Conservation (phyloP, 352 stramenopile genomes). For the Pythium aphanidermatum region DNA sequence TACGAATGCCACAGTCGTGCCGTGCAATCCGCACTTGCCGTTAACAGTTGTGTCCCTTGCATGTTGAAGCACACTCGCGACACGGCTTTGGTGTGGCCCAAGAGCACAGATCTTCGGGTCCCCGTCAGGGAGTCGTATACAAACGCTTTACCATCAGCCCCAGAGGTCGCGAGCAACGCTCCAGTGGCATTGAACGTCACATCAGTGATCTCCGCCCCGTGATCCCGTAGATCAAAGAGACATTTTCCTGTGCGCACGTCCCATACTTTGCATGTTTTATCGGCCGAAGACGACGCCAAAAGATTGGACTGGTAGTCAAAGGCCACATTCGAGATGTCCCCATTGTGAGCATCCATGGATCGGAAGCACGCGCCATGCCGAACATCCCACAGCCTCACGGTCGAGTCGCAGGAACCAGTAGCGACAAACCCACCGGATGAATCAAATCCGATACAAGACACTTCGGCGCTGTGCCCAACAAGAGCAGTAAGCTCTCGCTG, state of each 20-base stretch:
- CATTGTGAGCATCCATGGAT: slow-evolving; percentile 46
- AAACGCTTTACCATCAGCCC: slow-evolving; percentile 42
- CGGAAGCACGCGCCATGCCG: slow-evolving; percentile 68
- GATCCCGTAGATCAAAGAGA: slow-evolving; percentile 53
- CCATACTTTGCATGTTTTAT: slow-evolving; percentile 64
- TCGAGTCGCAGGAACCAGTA: slow-evolving; percentile 61
- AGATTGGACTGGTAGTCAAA: slow-evolving; percentile 61
- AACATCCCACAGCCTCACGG: slow-evolving; percentile 65
- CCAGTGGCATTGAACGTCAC: slow-evolving; percentile 63
- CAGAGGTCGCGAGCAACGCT: slow-evolving; percentile 48
- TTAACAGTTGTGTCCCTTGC: slow-evolving; percentile 57
- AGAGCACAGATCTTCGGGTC: slow-evolving; percentile 33
- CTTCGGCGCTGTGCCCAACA: slow-evolving; percentile 50
- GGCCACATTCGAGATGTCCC: slow-evolving; percentile 49
- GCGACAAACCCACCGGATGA: slow-evolving; percentile 33
- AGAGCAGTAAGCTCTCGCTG: slow-evolving; percentile 37
- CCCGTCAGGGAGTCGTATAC: slow-evolving; percentile 74
- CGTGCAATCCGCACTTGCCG: slow-evolving; percentile 45
- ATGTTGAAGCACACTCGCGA: slow-evolving; percentile 56
- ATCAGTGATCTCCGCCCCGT: slow-evolving; percentile 42
- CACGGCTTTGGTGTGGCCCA: slow-evolving; percentile 41
- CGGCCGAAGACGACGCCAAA: slow-evolving; percentile 46
- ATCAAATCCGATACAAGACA: slow-evolving; percentile 66
- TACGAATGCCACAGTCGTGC: slow-evolving; percentile 66
- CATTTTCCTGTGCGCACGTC: slow-evolving; percentile 55